phyloP scores from a whole-genome alignment of 441 rosid species.

The Monsonia emarginata region DNA sequence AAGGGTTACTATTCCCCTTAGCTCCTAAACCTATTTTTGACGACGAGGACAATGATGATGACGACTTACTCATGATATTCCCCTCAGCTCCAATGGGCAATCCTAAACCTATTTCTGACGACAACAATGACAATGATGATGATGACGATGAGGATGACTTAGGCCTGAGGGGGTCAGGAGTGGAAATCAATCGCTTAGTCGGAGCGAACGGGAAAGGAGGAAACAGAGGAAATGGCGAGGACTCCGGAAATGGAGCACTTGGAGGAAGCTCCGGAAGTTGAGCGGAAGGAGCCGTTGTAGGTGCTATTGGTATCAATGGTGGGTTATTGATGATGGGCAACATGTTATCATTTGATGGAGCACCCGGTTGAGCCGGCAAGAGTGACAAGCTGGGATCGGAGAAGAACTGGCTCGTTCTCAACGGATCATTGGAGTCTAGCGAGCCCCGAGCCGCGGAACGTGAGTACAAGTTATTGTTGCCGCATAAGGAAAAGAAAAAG shows the following conservation, averaged over 20 bases:
- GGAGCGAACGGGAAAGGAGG: slow-evolving; percentile 1
- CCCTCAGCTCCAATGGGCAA: too few relatives aligned
- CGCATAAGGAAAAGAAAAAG: neutral
- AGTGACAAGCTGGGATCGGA: neutral
- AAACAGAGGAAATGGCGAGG: neutral
- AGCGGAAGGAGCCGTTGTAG: neutral
- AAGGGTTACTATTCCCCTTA: too few relatives aligned
- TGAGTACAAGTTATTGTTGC: neutral
- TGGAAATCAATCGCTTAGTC: neutral
- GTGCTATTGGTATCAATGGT: neutral
- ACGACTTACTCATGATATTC: too few relatives aligned
- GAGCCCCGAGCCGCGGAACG: neutral
- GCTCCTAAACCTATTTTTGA: too few relatives aligned
- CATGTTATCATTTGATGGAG: neutral
- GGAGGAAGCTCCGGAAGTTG: neutral
- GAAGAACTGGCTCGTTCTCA: neutral
- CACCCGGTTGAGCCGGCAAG: neutral
- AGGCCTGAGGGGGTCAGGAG: neutral
- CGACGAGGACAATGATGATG: too few relatives aligned
- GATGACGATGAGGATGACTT: too few relatives aligned
- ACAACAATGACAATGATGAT: too few relatives aligned
- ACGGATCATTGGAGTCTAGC: neutral
- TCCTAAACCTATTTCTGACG: neutral
- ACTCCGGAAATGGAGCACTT: neutral
- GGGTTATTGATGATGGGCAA: neutral